Conservation (phyloP, 306 rosid genomes). For the Castanopsis chinensis region DNA sequence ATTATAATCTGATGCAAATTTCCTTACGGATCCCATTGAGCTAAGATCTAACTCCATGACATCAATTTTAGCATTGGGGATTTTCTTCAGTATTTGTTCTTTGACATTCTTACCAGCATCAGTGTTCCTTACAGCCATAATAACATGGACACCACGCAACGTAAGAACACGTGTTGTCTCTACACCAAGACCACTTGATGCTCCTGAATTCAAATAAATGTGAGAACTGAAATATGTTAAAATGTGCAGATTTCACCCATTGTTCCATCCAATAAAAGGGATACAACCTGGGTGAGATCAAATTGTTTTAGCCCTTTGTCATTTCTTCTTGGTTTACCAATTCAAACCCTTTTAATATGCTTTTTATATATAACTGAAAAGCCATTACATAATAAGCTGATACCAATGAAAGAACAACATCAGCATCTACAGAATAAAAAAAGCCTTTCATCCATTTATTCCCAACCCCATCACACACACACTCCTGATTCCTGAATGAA, state of each 20-base stretch:
- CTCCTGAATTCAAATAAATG: constrained; percentile 45
- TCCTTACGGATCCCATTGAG: constrained; percentile 71
- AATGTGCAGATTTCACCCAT: not conserved
- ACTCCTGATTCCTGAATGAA: not conserved
- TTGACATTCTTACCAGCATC: constrained; percentile 44
- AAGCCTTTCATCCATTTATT: not conserved
- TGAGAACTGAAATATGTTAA: constrained; percentile 4
- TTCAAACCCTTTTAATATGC: not conserved
- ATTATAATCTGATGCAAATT: constrained; percentile 57
- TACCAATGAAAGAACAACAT: not conserved
- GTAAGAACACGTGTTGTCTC: constrained; percentile 76
- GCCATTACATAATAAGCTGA: not conserved
- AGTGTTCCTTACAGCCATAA: constrained; percentile 81
- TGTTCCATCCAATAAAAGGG: not conserved
- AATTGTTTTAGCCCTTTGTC: not conserved
- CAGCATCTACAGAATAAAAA: not conserved
- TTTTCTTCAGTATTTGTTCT: constrained; percentile 46
- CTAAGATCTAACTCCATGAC: constrained; percentile 74
- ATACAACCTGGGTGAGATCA: not conserved
- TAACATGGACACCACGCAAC: constrained; percentile 68
- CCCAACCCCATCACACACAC: not conserved
- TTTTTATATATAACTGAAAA: not conserved
- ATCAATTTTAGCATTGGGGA: constrained; percentile 56
- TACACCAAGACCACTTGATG: constrained; percentile 79
- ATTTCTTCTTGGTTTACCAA: not conserved